Evolutionary conservation across 768 basidiomycete genomes (phyloP).

Genomic region (Mrakia hoshinonis): DNA sequence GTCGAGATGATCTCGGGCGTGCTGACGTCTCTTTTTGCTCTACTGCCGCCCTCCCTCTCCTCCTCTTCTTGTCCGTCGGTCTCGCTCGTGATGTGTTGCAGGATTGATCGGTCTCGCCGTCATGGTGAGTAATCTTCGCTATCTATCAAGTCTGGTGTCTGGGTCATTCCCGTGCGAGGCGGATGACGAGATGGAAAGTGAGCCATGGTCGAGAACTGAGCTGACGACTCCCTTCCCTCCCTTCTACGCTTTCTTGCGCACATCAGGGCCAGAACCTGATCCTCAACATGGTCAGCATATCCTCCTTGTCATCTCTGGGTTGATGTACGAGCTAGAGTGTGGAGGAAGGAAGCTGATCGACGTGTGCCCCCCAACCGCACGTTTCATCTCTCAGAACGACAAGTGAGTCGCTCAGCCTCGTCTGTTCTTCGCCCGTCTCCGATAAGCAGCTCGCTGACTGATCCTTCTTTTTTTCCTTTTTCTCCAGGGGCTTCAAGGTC

Average conservation of each 20-base stretch:
- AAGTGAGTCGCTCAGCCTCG: constrained; percentile 45
- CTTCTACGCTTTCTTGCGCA: neutral
- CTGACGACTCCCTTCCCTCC: constrained; percentile 3
- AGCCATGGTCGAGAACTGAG: neutral
- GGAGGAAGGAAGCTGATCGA: neutral
- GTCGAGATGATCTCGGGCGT: neutral
- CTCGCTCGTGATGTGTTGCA: constrained; percentile 61
- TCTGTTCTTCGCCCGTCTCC: neutral
- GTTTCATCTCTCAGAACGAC: constrained; percentile 56
- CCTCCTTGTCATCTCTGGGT: neutral
- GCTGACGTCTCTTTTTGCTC: neutral
- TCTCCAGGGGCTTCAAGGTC: constrained; percentile 68
- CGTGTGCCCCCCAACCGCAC: neutral
- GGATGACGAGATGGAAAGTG: neutral
- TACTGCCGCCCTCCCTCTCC: neutral
- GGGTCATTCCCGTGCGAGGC: no score
- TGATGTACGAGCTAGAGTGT: no score
- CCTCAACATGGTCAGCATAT: constrained; percentile 60
- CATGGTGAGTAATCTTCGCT: constrained; percentile 77
- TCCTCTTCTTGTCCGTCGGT: neutral
- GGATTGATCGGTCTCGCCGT: constrained; percentile 97
- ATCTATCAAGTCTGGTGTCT: no score
- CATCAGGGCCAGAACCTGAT: constrained; percentile 87
- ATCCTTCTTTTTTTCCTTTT: neutral
- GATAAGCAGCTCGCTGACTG: neutral